Base-by-base conservation (phyloP, 805 yeast genomes). In the Metschnikowia kunwiensis region DNA sequence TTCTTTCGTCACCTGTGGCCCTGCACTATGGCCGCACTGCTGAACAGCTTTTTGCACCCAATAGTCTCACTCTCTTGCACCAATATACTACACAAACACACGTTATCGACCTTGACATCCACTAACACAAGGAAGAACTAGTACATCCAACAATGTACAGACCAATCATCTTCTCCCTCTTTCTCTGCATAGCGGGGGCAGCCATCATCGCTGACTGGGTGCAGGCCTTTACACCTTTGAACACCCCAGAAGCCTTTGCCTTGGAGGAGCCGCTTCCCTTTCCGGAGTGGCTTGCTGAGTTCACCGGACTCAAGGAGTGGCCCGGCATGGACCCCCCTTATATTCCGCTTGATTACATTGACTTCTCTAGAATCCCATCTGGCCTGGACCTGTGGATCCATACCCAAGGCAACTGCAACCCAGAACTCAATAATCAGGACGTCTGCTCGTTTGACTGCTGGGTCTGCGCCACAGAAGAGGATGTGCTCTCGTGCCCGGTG, bases 251-350 rank as follows among this genome's bases (percentile, higher is more conserved):
- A 16, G 43, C 41, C 5, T 30, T 27, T 27, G 43, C 44, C 3
- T 38, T 41, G 16, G 42, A 39, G 18, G 35, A 31, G 23, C 49
- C 47, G 5, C 40, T 59, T 22, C 82, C 85, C 1, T 77, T 89
- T 43, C 97, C 97, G 0, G 39, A 65, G 15, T 89, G 97, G 97
- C 69, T 89, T 19, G 45, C 70, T 0, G 82, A 76, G 10, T 72
- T 85, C 46, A 86, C 96, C 1, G 89, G 91, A 0, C 53, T 87
- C 34, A 60, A 47, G 0, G 70, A 71, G 35, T 89, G 97, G 97
- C 97, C 97, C 0, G 89, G 82, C 0, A 55, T 75, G 28, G 79
- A 80, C 36, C 96, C 97, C 3, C 96, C 97, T 0, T 89, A 86
- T 56, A 81, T 89, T 24, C 88, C 94, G 2, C 60, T 86, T 43